These are phyloP conservation scores for Symbiotaphrina buchneri DNA, from an alignment of 495 filamentous ascomycete genomes.

Conservation along the genomic window DNA sequence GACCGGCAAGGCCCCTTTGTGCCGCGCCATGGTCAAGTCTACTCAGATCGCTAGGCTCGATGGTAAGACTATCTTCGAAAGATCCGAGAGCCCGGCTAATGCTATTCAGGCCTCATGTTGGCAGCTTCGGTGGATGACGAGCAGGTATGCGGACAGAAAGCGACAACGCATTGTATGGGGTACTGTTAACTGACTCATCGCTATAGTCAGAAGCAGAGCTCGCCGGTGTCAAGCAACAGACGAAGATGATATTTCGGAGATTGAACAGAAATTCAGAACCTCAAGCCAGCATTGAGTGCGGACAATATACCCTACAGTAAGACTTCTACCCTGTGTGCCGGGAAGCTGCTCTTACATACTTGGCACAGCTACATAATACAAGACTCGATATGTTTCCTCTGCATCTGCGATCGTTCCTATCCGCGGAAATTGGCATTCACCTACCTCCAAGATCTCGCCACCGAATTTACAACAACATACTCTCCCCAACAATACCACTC, in stretches of 20 bases:
- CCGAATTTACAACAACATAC: slow-evolving; percentile 84
- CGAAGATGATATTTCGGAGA: slow-evolving; percentile 71
- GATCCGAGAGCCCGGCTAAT: slow-evolving; percentile 4
- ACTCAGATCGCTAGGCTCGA: slow-evolving; percentile 88
- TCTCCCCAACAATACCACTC: slow-evolving; percentile 43
- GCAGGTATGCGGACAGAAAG: slow-evolving; percentile 23
- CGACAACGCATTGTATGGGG: not conserved
- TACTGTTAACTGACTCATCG: slow-evolving; percentile 3
- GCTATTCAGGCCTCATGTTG: slow-evolving; percentile 55
- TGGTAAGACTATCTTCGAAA: slow-evolving; percentile 27
- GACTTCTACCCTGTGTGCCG: slow-evolving; percentile 13
- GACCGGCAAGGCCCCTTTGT: too few species aligned
- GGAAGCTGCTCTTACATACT: not conserved
- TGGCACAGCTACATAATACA: slow-evolving; percentile 74
- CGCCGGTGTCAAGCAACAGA: slow-evolving; percentile 69
- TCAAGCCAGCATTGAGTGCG: slow-evolving; percentile 80
- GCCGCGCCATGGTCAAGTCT: slow-evolving; percentile 80
- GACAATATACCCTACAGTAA: slow-evolving; percentile 71
- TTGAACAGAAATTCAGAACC: slow-evolving; percentile 72
- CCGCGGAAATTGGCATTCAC: slow-evolving; percentile 97
- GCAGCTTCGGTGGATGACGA: slow-evolving; percentile 89
- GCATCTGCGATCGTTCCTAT: slow-evolving; percentile 82
- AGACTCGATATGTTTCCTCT: slow-evolving; percentile 66
- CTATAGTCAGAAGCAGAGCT: slow-evolving; percentile 48
- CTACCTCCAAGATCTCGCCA: slow-evolving; percentile 78